Evolutionary conservation across 2,329 filamentous ascomycete genomes (phyloP).

Genomic region (Rhinocladiella mackenziei): DNA sequence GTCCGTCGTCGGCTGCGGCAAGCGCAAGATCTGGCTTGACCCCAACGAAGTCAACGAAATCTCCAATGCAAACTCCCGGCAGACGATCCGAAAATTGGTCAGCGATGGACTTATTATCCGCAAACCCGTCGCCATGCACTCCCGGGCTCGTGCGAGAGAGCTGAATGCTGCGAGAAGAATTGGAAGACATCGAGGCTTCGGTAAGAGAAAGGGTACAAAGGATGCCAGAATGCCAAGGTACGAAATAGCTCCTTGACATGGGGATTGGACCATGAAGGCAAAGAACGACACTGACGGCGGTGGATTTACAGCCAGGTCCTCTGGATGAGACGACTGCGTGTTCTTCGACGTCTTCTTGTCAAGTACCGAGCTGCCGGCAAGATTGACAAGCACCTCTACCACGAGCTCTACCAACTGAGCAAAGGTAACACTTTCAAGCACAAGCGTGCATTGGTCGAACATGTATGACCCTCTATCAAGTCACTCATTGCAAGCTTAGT

Average conservation of each 20-base stretch:
- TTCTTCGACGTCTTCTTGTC: slow-evolving; percentile 97
- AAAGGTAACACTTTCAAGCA: slow-evolving; percentile 99
- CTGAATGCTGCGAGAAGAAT: slow-evolving; percentile 91
- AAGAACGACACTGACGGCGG: slow-evolving; percentile 3
- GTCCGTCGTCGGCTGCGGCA: slow-evolving; percentile 95
- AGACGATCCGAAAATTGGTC: slow-evolving; percentile 99
- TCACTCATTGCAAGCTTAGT: slow-evolving; percentile 28
- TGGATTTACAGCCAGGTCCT: slow-evolving; percentile 70
- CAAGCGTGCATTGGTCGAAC: slow-evolving; percentile 99
- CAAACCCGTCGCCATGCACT: slow-evolving; percentile 99
- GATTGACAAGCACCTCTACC: slow-evolving; percentile 99
- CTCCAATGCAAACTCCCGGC: slow-evolving; percentile 99
- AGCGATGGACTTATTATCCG: slow-evolving; percentile 99
- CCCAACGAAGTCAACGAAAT: slow-evolving; percentile 99
- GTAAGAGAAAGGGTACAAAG: slow-evolving; percentile 99
- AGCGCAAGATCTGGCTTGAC: slow-evolving; percentile 99
- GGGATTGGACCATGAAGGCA: not conserved
- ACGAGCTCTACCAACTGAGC: slow-evolving; percentile 99
- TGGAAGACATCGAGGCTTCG: slow-evolving; percentile 97
- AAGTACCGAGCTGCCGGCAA: slow-evolving; percentile 99
- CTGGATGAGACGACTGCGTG: slow-evolving; percentile 99
- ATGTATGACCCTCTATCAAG: slow-evolving; percentile 66
- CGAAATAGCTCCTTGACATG: slow-evolving; percentile 39
- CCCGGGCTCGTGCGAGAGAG: slow-evolving; percentile 90
- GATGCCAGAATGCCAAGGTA: slow-evolving; percentile 99